Percentiles rank a stretch among this genome's conserved stretches.
phyloP scores from a whole-genome alignment of 2,329 filamentous ascomycete species.

The Ilyonectria sp. region DNA sequence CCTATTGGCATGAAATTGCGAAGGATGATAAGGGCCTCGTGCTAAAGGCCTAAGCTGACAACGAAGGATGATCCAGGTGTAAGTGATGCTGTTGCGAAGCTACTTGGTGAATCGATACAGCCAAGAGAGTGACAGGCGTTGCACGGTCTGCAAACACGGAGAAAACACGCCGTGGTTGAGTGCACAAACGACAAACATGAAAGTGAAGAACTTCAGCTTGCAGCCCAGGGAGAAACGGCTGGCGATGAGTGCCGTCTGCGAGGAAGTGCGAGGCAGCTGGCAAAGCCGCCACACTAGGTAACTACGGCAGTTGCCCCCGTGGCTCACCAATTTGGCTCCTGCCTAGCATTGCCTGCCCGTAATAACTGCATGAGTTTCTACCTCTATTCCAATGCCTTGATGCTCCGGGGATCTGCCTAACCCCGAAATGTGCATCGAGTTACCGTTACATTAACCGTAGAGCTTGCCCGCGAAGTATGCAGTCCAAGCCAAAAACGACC shows the following conservation, averaged over 20 bases:
- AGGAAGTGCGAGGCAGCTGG: constrained; percentile 43
- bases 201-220: background rate
- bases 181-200: background rate
- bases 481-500: background rate
- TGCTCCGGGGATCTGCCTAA: background rate
- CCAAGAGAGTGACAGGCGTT: constrained; percentile 4
- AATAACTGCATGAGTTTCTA: background rate
- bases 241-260: background rate
- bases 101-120: constrained; percentile 20
- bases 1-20: no score
- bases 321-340: background rate
- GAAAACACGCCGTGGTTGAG: background rate
- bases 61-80: background rate
- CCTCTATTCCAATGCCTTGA: background rate
- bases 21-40: background rate
- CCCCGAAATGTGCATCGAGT: background rate
- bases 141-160: constrained; percentile 1
- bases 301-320: background rate
- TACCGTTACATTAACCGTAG: background rate
- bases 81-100: constrained; percentile 14
- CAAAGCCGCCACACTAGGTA: constrained; percentile 20
- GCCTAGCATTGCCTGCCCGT: background rate
- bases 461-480: background rate
- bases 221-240: background rate
- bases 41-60: background rate